Evolutionary conservation across 2,329 filamentous ascomycete species (phyloP), one percentile per base, ranked within the genome.

Genomic region (Corniculantispora saksenae): DNA sequence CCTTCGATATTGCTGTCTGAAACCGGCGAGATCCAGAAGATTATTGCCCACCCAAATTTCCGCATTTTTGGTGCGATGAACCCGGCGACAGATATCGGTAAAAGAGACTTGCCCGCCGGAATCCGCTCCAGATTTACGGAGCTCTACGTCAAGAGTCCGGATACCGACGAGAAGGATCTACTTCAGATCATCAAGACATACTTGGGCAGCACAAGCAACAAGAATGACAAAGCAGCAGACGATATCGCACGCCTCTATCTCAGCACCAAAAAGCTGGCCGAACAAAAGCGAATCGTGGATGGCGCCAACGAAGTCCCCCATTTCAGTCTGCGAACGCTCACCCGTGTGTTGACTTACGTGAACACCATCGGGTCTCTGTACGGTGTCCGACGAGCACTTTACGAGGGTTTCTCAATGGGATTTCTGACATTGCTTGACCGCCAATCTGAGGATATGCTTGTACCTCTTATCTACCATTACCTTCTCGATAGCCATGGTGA

Each of bases 11-110:
- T 99, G 5, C 84, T 99, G 9, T 94, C 94, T 0, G 95, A 99
- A 79, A 95, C 93, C 47, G 95, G 95, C 45, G 93, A 95, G 70
- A 92, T 97, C 51, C 93, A 98, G 76, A 88, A 94, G 69, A 89
- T 99, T 43, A 85, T 89, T 67, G 95, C 94, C 0, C 94, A 99
- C 76, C 90, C 93, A 0, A 89, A 97, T 69, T 99, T 99, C 76
- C 89, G 95, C 47, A 91, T 99, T 17, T 99, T 99, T 74, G 96
- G 92, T 60, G 95, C 96, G 32, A 99, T 99, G 95, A 99, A 99
- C 73, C 95, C 95, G 35, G 95, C 95, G 6, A 99, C 95, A 3
- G 95, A 99, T 80, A 89, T 97, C 64, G 95, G 96, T 67, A 99
- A 99, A 79, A 90, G 94, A 64, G 95, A 99, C 76, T 81, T 99